phyloP scores from a whole-genome alignment of 768 basidiomycete species.

The Mycena galericulata region DNA sequence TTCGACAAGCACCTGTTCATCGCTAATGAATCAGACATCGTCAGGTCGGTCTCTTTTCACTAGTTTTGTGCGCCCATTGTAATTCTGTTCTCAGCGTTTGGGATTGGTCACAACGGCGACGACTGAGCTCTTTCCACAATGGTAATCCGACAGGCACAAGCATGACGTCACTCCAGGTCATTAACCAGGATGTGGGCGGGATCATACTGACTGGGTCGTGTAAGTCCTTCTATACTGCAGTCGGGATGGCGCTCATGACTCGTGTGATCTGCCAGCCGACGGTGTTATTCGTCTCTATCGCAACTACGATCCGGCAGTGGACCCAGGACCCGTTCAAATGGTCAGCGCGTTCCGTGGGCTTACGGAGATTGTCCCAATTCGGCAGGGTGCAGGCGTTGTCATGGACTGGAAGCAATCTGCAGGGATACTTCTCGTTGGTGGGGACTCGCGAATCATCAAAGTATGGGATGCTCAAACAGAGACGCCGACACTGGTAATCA shows the following conservation, averaged over 20 bases:
- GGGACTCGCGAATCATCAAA: slow-evolving; percentile 89
- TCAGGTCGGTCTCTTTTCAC: slow-evolving; percentile 67
- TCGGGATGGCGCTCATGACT: not conserved
- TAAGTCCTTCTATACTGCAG: slow-evolving; percentile 48
- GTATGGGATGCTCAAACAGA: slow-evolving; percentile 98
- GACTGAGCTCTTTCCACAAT: slow-evolving; percentile 88
- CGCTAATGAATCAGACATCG: slow-evolving; percentile 87
- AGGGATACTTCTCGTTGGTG: slow-evolving; percentile 89
- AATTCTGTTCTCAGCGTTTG: slow-evolving; percentile 72
- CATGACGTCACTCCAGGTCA: slow-evolving; percentile 90
- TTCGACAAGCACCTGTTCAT: slow-evolving; percentile 91
- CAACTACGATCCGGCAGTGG: slow-evolving; percentile 84
- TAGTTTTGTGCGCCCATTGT: slow-evolving; percentile 3
- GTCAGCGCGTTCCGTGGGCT: slow-evolving; percentile 94
- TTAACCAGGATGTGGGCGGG: slow-evolving; percentile 95
- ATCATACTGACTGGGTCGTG: slow-evolving; percentile 90
- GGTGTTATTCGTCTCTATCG: slow-evolving; percentile 92
- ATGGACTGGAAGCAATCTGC: slow-evolving; percentile 94
- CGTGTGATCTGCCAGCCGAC: slow-evolving; percentile 69
- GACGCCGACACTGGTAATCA: slow-evolving; percentile 74
- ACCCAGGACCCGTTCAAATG: slow-evolving; percentile 86
- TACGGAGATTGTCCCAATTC: slow-evolving; percentile 77
- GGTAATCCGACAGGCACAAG: slow-evolving; percentile 85
- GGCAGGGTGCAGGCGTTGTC: slow-evolving; percentile 87
- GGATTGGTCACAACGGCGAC: slow-evolving; percentile 90